Evolutionary conservation across 148 eudicot genomes (phyloP).

Genomic region (Pharnaceum exiguum): DNA sequence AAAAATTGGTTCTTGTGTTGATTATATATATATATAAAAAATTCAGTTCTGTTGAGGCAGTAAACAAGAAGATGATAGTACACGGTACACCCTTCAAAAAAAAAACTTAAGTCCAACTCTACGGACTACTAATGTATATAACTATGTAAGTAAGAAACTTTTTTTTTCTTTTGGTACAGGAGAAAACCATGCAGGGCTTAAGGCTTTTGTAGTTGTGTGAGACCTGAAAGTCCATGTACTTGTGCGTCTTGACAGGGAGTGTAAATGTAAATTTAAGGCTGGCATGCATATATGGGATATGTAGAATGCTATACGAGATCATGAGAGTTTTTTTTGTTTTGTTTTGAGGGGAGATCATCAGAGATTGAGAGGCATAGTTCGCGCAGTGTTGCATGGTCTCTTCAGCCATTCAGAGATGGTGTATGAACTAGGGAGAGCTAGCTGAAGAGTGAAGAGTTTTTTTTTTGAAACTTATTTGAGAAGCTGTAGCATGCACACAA

Average conservation of each 20-base stretch:
- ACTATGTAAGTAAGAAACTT: too few relatives aligned
- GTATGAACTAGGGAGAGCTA: too few relatives aligned
- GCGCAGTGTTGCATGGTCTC: constrained; percentile 73
- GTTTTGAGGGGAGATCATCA: constrained; percentile 40
- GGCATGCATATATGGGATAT: constrained; percentile 66
- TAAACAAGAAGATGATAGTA: too few relatives aligned
- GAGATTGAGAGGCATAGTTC: constrained; percentile 58
- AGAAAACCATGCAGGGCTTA: too few relatives aligned
- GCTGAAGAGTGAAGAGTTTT: constrained; percentile 46
- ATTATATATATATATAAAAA: too few relatives aligned
- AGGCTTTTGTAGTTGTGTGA: too few relatives aligned
- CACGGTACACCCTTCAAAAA: too few relatives aligned
- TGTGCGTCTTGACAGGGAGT: constrained; percentile 68
- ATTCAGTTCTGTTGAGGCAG: too few relatives aligned
- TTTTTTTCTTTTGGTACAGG: too few relatives aligned
- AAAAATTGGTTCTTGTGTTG: too few relatives aligned
- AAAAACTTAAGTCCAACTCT: too few relatives aligned
- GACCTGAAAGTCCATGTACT: constrained; percentile 66
- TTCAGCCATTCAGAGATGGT: constrained; percentile 59
- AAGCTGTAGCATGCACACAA: constrained; percentile 61
- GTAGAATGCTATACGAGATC: constrained; percentile 36
- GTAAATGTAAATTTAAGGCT: constrained; percentile 74
- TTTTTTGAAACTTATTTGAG: constrained; percentile 75
- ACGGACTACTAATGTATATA: too few relatives aligned
- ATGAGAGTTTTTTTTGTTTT: constrained; percentile 39